phyloP scores from a whole-genome alignment of 805 yeast genomes.

The Ogataea trehalophila region DNA sequence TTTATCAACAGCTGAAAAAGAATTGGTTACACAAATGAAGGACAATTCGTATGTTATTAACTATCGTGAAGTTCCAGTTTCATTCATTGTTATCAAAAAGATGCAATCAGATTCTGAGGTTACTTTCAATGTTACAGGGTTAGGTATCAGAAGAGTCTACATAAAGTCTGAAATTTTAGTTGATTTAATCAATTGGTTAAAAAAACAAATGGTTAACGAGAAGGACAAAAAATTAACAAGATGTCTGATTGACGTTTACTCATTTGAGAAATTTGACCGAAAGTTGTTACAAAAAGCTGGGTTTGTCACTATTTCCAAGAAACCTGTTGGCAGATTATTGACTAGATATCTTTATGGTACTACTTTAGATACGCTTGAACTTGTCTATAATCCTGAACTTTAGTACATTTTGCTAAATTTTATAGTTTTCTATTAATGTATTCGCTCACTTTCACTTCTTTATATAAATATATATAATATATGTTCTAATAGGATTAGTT shows the following conservation, averaged over 20 bases:
- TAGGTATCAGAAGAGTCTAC: constrained; percentile 68
- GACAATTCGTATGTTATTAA: constrained; percentile 50
- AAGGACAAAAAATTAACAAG: constrained; percentile 30
- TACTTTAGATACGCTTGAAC: constrained; percentile 16
- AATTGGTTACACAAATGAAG: constrained; percentile 20
- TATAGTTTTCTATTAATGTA: too few relatives aligned
- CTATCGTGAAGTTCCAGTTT: constrained; percentile 71
- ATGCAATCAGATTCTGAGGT: constrained; percentile 26
- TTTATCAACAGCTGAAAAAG: constrained; percentile 5
- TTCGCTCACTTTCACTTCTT: too few relatives aligned
- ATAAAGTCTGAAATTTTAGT: constrained; percentile 56
- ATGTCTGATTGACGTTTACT: constrained; percentile 45
- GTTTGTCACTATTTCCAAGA: constrained; percentile 34
- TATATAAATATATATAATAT: too few relatives aligned
- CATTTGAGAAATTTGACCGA: constrained; percentile 43
- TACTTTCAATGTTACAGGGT: constrained; percentile 44
- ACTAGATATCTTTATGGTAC: constrained; percentile 16
- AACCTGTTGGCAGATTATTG: constrained; percentile 5
- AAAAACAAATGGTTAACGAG: constrained; percentile 34
- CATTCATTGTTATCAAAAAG: constrained; percentile 45
- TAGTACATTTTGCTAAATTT: too few relatives aligned
- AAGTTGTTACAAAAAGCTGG: constrained; percentile 36
- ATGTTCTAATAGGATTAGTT: too few relatives aligned
- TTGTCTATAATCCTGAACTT: not conserved
- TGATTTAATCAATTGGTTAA: constrained; percentile 61